These are phyloP conservation scores for Rhynchosporium graminicola DNA, from an alignment of 2,329 filamentous ascomycete species.

Conservation along the genomic window DNA sequence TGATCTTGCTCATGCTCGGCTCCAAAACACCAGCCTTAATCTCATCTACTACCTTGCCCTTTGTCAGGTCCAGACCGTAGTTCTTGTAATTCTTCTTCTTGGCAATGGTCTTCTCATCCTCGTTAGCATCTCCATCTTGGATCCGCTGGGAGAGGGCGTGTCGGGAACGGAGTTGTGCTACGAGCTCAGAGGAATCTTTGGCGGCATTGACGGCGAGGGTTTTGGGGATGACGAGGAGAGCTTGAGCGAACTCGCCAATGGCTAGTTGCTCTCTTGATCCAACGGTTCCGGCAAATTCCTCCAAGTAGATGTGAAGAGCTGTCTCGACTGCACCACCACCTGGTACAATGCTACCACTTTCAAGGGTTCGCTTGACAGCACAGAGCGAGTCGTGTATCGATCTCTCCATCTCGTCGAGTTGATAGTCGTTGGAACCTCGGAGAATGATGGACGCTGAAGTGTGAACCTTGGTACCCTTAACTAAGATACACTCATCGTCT, in stretches of 20 bases:
- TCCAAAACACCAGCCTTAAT: conserved; percentile 94
- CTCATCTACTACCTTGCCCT: conserved; percentile 89
- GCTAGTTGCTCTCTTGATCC: conserved; percentile 96
- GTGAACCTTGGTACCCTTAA: conserved; percentile 94
- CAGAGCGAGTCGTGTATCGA: conserved; percentile 96
- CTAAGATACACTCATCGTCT: conserved; percentile 95
- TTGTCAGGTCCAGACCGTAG: conserved; percentile 88
- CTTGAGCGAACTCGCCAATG: conserved; percentile 95
- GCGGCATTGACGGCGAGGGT: conserved; percentile 96
- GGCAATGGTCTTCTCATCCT: conserved; percentile 85
- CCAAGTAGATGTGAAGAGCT: conserved; percentile 97
- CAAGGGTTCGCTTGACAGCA: conserved; percentile 93
- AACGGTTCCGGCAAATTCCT: conserved; percentile 97
- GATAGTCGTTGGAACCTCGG: conserved; percentile 92
- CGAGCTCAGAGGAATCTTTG: conserved; percentile 92
- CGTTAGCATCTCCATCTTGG: conserved; percentile 77
- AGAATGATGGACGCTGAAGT: conserved; percentile 95
- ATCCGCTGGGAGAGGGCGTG: conserved; percentile 94
- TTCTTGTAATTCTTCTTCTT: conserved; percentile 98
- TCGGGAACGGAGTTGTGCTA: conserved; percentile 90
- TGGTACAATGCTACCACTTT: conserved; percentile 95
- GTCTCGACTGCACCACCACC: conserved; percentile 97
- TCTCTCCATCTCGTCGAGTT: conserved; percentile 98
- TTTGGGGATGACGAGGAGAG: conserved; percentile 92
- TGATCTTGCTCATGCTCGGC: conserved; percentile 96